Base-by-base conservation (phyloP, 306 rosid species). In the Citrullus amarus region DNA sequence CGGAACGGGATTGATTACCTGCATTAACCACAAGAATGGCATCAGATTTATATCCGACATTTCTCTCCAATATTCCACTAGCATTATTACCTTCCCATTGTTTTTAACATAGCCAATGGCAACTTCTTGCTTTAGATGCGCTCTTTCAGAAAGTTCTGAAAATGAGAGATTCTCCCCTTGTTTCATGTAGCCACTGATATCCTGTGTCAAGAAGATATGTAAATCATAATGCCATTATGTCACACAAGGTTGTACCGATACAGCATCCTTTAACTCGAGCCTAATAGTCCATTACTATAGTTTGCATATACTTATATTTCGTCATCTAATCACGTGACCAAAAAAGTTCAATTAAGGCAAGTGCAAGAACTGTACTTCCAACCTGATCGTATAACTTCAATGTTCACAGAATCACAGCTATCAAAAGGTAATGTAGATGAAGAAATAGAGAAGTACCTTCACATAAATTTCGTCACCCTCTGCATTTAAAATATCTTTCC, bases 381-480 rank as follows among this genome's bases (percentile, higher is more conserved):
- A 48, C 44, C 41, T 30, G 34, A 41, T 50, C 60, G 34, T 72
- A 32, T 50, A 16, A 51, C 50, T 22, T 25, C 20, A 4, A 4
- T 7, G 32, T 43, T 46, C 76, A 30, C 1, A 73, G 32, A 17
- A 20, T 46, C 76, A 30, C 1, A 73, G 32, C 15, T 51, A 25
- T 51, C 59, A 51, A 73, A 73, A 73, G 78, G 46, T 28, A 51
- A 73, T 10, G 46, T 73, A 9, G 28, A 73, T 13, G 20, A 48
- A 67, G 70, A 58, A 54, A 81, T 34, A 44, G 58, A 70, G 17
- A 34, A 59, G 81, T 90, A 96, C 98, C 98, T 96, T 96, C 57
- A 96, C 84, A 82, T 96, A 96, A 82, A 96, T 96, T 85, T 96
- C 99, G 82, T 96, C 99, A 22, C 99, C 99, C 16, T 96, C 97